phyloP scores from a whole-genome alignment of 2,329 filamentous ascomycete genomes.

The Aspergillus tanneri region DNA sequence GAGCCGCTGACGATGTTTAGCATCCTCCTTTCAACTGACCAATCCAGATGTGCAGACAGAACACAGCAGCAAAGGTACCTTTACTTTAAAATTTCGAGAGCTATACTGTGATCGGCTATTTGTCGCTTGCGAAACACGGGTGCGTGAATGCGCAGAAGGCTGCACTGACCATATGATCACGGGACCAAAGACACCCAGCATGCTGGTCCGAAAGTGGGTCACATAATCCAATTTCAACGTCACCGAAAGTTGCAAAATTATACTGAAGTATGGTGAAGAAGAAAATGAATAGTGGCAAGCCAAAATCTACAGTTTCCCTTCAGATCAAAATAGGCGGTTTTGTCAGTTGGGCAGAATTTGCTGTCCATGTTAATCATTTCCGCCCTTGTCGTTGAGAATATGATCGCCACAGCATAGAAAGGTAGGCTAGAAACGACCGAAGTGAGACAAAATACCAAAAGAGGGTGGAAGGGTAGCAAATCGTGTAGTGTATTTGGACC shows the following conservation, averaged over 20 bases:
- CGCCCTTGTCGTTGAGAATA: constrained; percentile 29
- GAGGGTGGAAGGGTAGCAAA: constrained; percentile 31
- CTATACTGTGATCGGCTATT: constrained; percentile 30
- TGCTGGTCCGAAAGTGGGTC: constrained; percentile 39
- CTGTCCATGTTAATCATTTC: constrained; percentile 18
- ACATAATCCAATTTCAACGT: constrained; percentile 42
- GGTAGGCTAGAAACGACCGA: constrained; percentile 20
- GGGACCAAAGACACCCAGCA: constrained; percentile 39
- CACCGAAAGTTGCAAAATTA: constrained; percentile 16
- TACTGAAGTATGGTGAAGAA: constrained; percentile 5
- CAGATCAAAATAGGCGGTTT: not conserved
- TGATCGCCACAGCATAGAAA: constrained; percentile 25
- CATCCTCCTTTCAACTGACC: constrained; percentile 21
- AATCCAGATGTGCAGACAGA: constrained; percentile 24
- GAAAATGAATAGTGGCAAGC: not conserved
- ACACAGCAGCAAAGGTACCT: constrained; percentile 22
- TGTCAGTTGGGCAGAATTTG: constrained; percentile 24
- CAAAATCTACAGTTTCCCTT: not conserved
- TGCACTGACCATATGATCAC: constrained; percentile 39
- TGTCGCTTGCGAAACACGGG: constrained; percentile 30
- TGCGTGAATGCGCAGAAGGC: constrained; percentile 34
- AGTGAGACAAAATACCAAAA: constrained; percentile 27
- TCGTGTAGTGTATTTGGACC: constrained; percentile 25
- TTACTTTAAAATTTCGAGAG: constrained; percentile 27
- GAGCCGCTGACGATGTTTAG: constrained; percentile 24